Evolutionary conservation across 495 filamentous ascomycete species (phyloP).

Genomic region (Viridothelium virens): DNA sequence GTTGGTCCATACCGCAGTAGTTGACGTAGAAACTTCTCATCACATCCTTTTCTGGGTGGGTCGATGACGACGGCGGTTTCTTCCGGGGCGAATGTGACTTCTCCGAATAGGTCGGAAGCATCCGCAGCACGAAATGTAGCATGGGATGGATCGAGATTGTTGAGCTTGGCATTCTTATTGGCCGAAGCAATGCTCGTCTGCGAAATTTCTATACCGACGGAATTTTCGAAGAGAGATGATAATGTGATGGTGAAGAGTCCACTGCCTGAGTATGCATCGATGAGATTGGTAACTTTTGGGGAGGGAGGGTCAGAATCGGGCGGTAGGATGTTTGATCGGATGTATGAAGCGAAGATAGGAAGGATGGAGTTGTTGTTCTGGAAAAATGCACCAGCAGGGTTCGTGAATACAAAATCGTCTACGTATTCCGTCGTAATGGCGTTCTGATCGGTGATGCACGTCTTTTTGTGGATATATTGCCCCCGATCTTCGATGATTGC

Average conservation of each 20-base stretch:
- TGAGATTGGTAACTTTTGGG: slow-evolving; percentile 63
- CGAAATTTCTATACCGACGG: slow-evolving; percentile 65
- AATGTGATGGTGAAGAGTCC: slow-evolving; percentile 96
- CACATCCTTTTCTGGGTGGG: slow-evolving; percentile 91
- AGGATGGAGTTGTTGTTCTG: slow-evolving; percentile 99
- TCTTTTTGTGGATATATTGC: slow-evolving; percentile 64
- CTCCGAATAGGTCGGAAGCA: slow-evolving; percentile 70
- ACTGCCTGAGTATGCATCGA: slow-evolving; percentile 95
- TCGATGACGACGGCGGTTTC: slow-evolving; percentile 88
- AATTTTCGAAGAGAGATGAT: slow-evolving; percentile 65
- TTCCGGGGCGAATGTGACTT: slow-evolving; percentile 54
- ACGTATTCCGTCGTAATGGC: slow-evolving; percentile 76
- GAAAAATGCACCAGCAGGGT: slow-evolving; percentile 90
- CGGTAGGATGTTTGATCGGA: slow-evolving; percentile 69
- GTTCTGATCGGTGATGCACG: slow-evolving; percentile 78
- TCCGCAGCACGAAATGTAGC: slow-evolving; percentile 79
- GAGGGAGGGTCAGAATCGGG: slow-evolving; percentile 5
- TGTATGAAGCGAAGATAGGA: slow-evolving; percentile 79
- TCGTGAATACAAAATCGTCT: slow-evolving; percentile 74
- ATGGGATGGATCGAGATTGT: slow-evolving; percentile 54
- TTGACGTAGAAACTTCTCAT: slow-evolving; percentile 73
- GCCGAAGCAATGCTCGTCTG: slow-evolving; percentile 66
- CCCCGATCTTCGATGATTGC: slow-evolving; percentile 32
- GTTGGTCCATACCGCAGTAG: slow-evolving; percentile 65
- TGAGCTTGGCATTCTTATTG: slow-evolving; percentile 64